Conservation (phyloP, 192 early-diverging fungal species). For the Lobulomyces angularis region DNA sequence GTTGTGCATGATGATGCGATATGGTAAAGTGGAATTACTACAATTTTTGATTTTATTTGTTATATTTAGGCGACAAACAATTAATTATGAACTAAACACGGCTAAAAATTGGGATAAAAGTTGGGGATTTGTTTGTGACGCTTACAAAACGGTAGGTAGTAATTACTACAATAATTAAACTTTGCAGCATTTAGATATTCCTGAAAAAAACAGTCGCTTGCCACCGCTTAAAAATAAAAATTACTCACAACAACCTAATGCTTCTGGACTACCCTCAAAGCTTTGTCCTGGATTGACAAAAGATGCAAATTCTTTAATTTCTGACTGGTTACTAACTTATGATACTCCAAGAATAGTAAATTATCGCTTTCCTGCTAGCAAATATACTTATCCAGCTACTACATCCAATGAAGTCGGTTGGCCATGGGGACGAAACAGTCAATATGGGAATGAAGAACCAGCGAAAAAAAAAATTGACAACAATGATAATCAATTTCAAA, state of each 20-base stretch:
- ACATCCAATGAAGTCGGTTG: slow-evolving; percentile 35
- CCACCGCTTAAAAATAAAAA: too few relatives aligned
- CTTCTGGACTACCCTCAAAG: slow-evolving; percentile 34
- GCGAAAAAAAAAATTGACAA: too few relatives aligned
- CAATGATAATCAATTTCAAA: too few relatives aligned
- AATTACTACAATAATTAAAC: background rate
- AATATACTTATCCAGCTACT: slow-evolving; percentile 32
- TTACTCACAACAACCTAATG: slow-evolving; percentile 3
- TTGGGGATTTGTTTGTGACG: slow-evolving; percentile 40
- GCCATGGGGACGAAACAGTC: slow-evolving; percentile 25
- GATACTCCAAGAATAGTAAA: slow-evolving; percentile 23
- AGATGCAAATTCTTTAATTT: slow-evolving; percentile 15
- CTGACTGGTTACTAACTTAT: slow-evolving; percentile 28
- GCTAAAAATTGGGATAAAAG: slow-evolving; percentile 33
- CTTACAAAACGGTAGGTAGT: slow-evolving; percentile 13
- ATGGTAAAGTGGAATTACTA: too few relatives aligned
- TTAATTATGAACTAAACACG: slow-evolving; percentile 33
- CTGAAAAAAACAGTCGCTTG: background rate
- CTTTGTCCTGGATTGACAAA: slow-evolving; percentile 25
- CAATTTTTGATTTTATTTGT: background rate
- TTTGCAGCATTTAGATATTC: background rate
- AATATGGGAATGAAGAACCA: too few relatives aligned
- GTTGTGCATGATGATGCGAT: too few relatives aligned
- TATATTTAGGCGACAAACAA: slow-evolving; percentile 32
- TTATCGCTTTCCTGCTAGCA: slow-evolving; percentile 21